These are phyloP conservation scores for Blastocrithidia nonstop DNA, from an alignment of 208 protist genomes.

Conservation along the genomic window DNA sequence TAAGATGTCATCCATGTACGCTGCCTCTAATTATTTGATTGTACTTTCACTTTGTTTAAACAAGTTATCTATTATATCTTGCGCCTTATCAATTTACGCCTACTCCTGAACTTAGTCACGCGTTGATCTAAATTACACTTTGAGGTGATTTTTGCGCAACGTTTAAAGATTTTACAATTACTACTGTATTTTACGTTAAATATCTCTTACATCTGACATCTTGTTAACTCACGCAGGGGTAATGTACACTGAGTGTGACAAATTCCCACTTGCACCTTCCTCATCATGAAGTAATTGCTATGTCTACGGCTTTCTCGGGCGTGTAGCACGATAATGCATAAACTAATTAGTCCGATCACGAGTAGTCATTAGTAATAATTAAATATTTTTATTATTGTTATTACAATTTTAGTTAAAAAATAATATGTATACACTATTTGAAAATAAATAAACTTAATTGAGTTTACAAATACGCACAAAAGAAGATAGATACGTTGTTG, in stretches of 20 bases:
- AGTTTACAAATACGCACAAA: no score
- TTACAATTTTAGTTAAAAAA: not conserved
- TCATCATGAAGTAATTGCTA: conserved; percentile 48
- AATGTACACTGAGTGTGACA: conserved; percentile 37
- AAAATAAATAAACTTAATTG: no score
- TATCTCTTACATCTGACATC: conserved; percentile 62
- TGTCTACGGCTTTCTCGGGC: conserved; percentile 35
- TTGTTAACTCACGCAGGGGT: conserved; percentile 69
- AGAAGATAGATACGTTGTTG: not conserved
- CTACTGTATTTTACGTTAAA: conserved; percentile 49
- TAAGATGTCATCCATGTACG: conserved; percentile 56
- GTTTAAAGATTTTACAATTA: conserved; percentile 59
- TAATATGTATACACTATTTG: not conserved
- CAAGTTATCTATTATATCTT: conserved; percentile 67
- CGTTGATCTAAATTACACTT: conserved; percentile 77
- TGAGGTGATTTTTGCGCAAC: conserved; percentile 68
- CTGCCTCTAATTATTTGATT: conserved; percentile 54
- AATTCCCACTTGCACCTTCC: conserved; percentile 31
- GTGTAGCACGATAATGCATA: conserved; percentile 60
- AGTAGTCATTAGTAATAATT: conserved; percentile 44
- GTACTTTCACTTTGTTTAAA: conserved; percentile 74
- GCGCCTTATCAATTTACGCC: conserved; percentile 51
- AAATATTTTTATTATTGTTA: not conserved
- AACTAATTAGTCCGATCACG: conserved; percentile 79
- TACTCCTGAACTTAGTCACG: conserved; percentile 72